Conservation (phyloP, 331 rosid species). For the Acacia concinna region DNA sequence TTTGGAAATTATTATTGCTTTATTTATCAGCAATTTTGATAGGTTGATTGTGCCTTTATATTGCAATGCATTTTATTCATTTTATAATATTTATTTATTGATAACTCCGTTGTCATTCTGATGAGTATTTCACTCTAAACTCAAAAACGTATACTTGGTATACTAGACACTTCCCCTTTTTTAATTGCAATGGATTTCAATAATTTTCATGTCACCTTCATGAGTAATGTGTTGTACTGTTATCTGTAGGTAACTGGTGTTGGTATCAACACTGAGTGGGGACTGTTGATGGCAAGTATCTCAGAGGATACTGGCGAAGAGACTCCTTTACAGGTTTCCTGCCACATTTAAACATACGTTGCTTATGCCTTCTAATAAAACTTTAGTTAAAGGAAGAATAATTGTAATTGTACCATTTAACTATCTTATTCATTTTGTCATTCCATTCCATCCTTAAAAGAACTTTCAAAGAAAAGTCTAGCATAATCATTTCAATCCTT, state of each 20-base stretch:
- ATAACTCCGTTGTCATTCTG: neutral
- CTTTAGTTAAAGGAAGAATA: neutral
- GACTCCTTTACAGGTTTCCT: conserved; percentile 75
- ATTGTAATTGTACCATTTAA: neutral
- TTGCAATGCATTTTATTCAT: neutral
- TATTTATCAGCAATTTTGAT: neutral
- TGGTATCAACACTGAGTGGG: conserved; percentile 88
- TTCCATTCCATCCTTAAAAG: neutral
- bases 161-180: neutral
- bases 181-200: neutral
- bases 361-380: neutral
- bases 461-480: neutral
- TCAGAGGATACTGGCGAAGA: conserved; percentile 81
- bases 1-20: neutral
- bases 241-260: conserved; percentile 65
- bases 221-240: conserved; percentile 13
- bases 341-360: neutral
- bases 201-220: neutral
- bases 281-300: conserved; percentile 81
- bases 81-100: neutral
- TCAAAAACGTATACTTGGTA: neutral
- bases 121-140: neutral
- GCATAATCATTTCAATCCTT: neutral
- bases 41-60: neutral
- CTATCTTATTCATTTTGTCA: neutral